A percentile compares a stretch with the other conserved stretches of the same genome.
Conservation (phyloP, 2,329 filamentous ascomycete genomes). For the Pseudocercospora crystallina region DNA sequence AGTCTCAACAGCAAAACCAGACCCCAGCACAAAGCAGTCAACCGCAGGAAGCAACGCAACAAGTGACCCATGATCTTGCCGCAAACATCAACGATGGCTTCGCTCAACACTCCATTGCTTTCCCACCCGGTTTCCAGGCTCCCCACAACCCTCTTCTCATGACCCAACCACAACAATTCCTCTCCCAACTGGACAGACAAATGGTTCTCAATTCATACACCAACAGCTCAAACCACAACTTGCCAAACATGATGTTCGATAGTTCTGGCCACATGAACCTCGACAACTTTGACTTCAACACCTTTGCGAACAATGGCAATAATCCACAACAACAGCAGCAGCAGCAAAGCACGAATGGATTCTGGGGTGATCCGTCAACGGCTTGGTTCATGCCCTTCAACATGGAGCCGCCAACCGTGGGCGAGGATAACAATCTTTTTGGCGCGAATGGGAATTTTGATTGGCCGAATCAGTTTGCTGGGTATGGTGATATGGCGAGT, state of each 20-base stretch:
- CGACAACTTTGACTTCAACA: constrained; percentile 31
- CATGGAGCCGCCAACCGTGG: constrained; percentile 66
- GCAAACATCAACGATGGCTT: constrained; percentile 24
- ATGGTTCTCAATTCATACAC: constrained; percentile 73
- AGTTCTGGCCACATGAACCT: constrained; percentile 18
- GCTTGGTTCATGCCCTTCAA: constrained; percentile 96
- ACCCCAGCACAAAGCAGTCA: neutral
- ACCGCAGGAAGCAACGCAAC: constrained; percentile 10
- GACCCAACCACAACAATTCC: constrained; percentile 42
- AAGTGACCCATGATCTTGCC: constrained; percentile 25
- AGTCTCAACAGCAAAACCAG: constrained; percentile 26
- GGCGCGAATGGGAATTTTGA: constrained; percentile 30
- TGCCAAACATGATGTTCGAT: constrained; percentile 14
- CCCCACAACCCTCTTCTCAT: constrained; percentile 33
- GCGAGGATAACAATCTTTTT: constrained; percentile 38
- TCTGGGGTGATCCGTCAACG: constrained; percentile 49
- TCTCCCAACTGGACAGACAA: constrained; percentile 72
- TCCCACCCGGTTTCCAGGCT: constrained; percentile 30
- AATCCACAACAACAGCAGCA: constrained; percentile 14
- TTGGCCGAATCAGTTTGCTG: constrained; percentile 31
- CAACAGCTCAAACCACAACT: constrained; percentile 32
- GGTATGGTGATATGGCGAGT: constrained; percentile 26
- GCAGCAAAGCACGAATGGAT: constrained; percentile 18
- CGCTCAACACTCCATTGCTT: constrained; percentile 50
- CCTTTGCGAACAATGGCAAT: constrained; percentile 19